These are phyloP conservation scores for Claviceps africana DNA, from an alignment of 2,329 filamentous ascomycete genomes.

Conservation along the genomic window DNA sequence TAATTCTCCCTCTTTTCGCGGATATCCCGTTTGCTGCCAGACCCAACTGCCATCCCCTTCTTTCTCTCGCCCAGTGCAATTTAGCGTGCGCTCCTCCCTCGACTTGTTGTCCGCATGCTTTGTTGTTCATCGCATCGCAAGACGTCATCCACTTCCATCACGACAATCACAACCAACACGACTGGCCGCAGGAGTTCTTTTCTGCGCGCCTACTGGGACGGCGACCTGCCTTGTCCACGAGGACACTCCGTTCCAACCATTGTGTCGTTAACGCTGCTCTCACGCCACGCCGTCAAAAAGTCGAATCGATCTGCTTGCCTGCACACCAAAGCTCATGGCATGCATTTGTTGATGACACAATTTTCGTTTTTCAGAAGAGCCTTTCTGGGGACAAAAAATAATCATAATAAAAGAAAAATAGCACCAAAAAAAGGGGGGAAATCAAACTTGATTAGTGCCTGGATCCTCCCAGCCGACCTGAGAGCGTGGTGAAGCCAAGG, in stretches of 20 bases:
- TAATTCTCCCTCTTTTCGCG: neutral
- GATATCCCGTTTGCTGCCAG: neutral
- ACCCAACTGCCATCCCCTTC: neutral
- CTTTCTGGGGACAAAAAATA: neutral
- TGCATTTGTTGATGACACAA: neutral
- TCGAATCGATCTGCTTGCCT: neutral
- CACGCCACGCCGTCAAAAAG: neutral
- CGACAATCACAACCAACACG: neutral
- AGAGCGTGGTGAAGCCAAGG: slow-evolving; percentile 9
- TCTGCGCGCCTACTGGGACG: neutral
- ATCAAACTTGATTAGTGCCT: neutral
- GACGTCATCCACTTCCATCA: neutral
- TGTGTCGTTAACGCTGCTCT: neutral
- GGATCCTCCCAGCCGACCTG: neutral
- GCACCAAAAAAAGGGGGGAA: neutral
- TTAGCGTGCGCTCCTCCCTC: neutral
- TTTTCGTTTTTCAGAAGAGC: neutral
- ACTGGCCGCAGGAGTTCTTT: neutral
- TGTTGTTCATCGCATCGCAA: neutral
- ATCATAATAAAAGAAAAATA: too few species aligned
- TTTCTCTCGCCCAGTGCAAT: neutral
- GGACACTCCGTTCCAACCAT: neutral
- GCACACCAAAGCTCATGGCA: slow-evolving; percentile 2
- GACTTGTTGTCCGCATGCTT: neutral
- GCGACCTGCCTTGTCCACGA: neutral